Evolutionary conservation across 305 asterid species (phyloP).

Genomic region (Fraxinus ornus): DNA sequence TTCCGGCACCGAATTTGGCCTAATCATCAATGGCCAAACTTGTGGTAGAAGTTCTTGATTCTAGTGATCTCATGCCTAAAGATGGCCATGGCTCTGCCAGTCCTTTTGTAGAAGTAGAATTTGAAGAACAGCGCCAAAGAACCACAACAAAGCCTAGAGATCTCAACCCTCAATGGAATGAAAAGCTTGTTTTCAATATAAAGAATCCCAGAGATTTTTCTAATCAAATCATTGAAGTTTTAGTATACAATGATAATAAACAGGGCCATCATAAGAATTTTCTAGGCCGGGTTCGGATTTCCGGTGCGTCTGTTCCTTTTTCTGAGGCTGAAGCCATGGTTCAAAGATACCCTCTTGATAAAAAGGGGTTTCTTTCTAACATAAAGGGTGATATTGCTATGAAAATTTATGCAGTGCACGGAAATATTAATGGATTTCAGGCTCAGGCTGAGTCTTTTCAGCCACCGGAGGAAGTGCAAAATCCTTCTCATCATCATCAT

Average conservation of each 20-base stretch:
- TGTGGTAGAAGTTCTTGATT: conserved; percentile 73
- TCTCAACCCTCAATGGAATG: conserved; percentile 85
- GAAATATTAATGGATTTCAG: conserved; percentile 8
- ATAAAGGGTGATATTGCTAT: conserved; percentile 80
- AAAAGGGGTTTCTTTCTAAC: conserved; percentile 75
- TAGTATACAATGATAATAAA: conserved; percentile 57
- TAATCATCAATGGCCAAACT: conserved; percentile 56
- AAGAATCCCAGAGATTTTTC: conserved; percentile 46
- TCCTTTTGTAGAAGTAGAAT: conserved; percentile 73
- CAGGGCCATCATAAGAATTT: conserved; percentile 59
- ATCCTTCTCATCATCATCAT: conserved; percentile 2
- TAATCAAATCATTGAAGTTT: conserved; percentile 48
- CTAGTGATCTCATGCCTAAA: conserved; percentile 89
- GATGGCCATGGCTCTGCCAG: conserved; percentile 86
- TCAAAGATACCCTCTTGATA: conserved; percentile 88
- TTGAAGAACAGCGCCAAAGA: conserved; percentile 56
- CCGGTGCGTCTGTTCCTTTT: conserved; percentile 63
- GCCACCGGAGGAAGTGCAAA: conserved; percentile 20
- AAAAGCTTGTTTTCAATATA: conserved; percentile 61
- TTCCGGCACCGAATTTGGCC: conserved; percentile 6
- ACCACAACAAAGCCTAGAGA: conserved; percentile 64
- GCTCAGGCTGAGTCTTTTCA: conserved; percentile 20
- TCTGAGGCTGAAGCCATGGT: conserved; percentile 60
- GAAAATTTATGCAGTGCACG: conserved; percentile 47
- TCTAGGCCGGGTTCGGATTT: conserved; percentile 71